These are phyloP conservation scores for Hysterium pulicare DNA, from an alignment of 2,329 filamentous ascomycete genomes.

Conservation along the genomic window DNA sequence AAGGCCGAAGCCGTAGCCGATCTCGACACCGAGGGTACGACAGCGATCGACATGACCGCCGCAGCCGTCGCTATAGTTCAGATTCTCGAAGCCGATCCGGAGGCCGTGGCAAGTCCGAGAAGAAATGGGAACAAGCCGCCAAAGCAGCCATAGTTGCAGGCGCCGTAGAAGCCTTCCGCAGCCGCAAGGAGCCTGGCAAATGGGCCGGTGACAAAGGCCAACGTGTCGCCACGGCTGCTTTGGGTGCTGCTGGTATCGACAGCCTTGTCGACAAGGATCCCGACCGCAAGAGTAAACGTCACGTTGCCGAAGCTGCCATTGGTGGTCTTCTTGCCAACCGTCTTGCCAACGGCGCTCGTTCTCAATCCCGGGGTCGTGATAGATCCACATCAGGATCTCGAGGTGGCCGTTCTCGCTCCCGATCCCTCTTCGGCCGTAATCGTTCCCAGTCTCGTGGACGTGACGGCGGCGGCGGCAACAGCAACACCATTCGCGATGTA, in stretches of 20 bases:
- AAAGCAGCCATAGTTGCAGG: conserved; percentile 88
- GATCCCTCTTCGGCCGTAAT: conserved; percentile 43
- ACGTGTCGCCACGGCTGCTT: conserved; percentile 82
- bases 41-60: conserved; percentile 37
- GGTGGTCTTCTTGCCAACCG: conserved; percentile 85
- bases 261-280: conserved; percentile 66
- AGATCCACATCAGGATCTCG: conserved; percentile 58
- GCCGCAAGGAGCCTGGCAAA: conserved; percentile 80
- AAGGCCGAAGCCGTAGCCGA: conserved; percentile 60
- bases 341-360: conserved; percentile 73
- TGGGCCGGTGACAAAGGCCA: conserved; percentile 92
- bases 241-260: conserved; percentile 82
- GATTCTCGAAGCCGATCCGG: conserved; percentile 51
- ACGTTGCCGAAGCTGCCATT: conserved; percentile 81
- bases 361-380: conserved; percentile 53
- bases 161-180: conserved; percentile 86
- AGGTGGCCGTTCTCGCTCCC: conserved; percentile 58
- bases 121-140: conserved; percentile 68
- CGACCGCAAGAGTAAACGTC: conserved; percentile 72
- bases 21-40: conserved; percentile 52
- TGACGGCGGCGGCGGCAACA: conserved; percentile 43
- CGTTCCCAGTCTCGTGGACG: conserved; percentile 46
- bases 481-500: conserved; percentile 47
- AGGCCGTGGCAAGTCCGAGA: conserved; percentile 60
- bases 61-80: conserved; percentile 50